Evolutionary conservation across 768 basidiomycete genomes (phyloP), one percentile per base, ranked within the genome.

Genomic region (Amanita jacksonii): DNA sequence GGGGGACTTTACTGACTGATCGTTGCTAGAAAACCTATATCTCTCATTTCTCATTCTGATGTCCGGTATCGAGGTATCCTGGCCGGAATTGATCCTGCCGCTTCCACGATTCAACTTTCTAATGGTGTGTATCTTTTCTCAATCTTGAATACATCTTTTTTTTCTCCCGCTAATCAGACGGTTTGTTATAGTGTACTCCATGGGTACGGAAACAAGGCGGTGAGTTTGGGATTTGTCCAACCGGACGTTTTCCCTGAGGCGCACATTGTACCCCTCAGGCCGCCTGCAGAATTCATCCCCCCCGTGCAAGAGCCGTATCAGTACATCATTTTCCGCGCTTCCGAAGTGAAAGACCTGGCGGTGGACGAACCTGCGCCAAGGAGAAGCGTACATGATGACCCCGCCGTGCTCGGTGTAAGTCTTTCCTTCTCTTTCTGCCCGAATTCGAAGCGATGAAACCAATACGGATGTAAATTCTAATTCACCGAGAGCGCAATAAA

Each of bases 251-350:
- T 39, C 33, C 31, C 43, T 25, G 38, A 38, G 35, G 50, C 40
- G 46, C 20, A 24, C 13, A 16, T 30, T 51, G 23, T 18, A n/a
- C 49, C 35, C 20, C 31, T 8, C 55, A 85, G 84, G 51, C 81
- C 84, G 8, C 75, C 79, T 31, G 62, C 73, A 25, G 81, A 90
- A 59, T 92, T 79, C 62, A 87, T 89, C 46, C 83, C 88, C 3
- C 85, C 88, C 0, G 81, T 82, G 34, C 77, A 79, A 57, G 83
- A 84, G 48, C 85, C 86, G 0, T 92, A 90, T 59, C 75, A 84
- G 51, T 90, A 87, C 62, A 90, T 92, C 62, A 85, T 92, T 51
- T 92, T 92, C 65, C 85, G 85, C 41, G 87, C 87, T 5, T 85
- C 85, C 2, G 86, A 91, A 62, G 87, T 90, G 49, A 89, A 90